Evolutionary conservation across 2,329 filamentous ascomycete genomes (phyloP).

Genomic region (Ophiocordyceps australis): DNA sequence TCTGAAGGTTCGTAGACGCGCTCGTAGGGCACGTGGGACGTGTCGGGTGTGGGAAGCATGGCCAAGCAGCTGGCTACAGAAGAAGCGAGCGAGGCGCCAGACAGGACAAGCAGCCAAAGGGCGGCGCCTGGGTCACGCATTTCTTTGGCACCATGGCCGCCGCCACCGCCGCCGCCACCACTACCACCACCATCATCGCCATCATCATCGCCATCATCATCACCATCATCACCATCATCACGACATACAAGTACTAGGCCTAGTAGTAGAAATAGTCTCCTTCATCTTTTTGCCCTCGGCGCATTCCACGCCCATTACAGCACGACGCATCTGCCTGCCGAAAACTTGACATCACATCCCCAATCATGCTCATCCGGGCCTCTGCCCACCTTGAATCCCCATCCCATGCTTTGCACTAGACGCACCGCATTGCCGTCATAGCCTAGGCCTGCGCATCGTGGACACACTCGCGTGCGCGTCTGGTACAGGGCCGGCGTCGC

Average conservation of each 20-base stretch:
- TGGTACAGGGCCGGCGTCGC: constrained; percentile 14
- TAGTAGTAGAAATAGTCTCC: no score
- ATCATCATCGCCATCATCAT: not conserved
- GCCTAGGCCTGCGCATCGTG: constrained; percentile 16
- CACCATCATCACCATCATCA: not conserved
- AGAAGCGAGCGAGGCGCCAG: no score
- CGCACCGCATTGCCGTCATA: constrained; percentile 30
- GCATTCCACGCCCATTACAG: constrained; percentile 7
- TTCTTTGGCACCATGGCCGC: no score
- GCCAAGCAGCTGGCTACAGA: no score
- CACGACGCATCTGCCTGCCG: constrained; percentile 10
- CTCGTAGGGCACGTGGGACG: constrained; percentile 76
- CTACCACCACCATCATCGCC: no score
- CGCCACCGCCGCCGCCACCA: not conserved
- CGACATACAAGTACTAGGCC: not conserved
- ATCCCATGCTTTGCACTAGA: constrained; percentile 23
- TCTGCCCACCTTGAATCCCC: constrained; percentile 26
- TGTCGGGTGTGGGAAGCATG: constrained; percentile 90
- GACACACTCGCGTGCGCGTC: constrained; percentile 20
- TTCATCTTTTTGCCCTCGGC: no score
- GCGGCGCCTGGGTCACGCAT: no score
- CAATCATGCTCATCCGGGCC: constrained; percentile 21
- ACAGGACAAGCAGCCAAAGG: no score
- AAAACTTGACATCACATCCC: constrained; percentile 14
- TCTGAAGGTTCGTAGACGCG: constrained; percentile 90